phyloP scores from a whole-genome alignment of 2,329 filamentous ascomycete species.

The Metarhizium robertsii region DNA sequence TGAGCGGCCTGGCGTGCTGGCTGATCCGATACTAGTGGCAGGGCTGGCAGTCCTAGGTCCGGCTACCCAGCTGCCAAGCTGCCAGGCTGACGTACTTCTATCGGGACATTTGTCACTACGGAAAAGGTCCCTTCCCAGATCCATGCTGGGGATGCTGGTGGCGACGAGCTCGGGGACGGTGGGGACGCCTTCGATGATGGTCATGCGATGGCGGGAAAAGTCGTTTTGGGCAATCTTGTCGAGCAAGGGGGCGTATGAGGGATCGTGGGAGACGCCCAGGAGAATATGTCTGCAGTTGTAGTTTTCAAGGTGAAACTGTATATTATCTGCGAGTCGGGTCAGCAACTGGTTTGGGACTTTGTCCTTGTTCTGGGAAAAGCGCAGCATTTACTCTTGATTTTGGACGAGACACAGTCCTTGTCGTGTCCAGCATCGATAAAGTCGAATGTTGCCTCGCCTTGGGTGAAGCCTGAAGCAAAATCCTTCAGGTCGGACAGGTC shows the following conservation, averaged over 20 bases:
- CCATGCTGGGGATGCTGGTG: slow-evolving; percentile 36
- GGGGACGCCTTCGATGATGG: slow-evolving; percentile 44
- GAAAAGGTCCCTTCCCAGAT: slow-evolving; percentile 40
- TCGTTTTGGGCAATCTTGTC: slow-evolving; percentile 42
- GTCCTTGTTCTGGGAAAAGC: neutral
- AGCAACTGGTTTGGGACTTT: neutral
- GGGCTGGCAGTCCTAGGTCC: slow-evolving; percentile 9
- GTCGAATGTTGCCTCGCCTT: slow-evolving; percentile 49
- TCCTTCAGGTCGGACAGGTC: slow-evolving; percentile 42
- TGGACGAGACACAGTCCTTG: slow-evolving; percentile 49
- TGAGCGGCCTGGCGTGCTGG: slow-evolving; percentile 4
- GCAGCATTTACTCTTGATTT: slow-evolving; percentile 44
- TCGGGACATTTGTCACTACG: slow-evolving; percentile 42
- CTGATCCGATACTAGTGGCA: slow-evolving; percentile 8
- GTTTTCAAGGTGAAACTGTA: slow-evolving; percentile 49
- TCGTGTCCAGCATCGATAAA: slow-evolving; percentile 51
- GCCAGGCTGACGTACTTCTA: slow-evolving; percentile 1
- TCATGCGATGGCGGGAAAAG: slow-evolving; percentile 32
- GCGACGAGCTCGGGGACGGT: slow-evolving; percentile 38
- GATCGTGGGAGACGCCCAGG: slow-evolving; percentile 53
- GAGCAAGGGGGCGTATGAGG: slow-evolving; percentile 50
- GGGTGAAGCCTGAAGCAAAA: slow-evolving; percentile 52
- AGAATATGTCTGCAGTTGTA: slow-evolving; percentile 53
- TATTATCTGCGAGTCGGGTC: slow-evolving; percentile 29
- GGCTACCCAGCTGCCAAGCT: slow-evolving; percentile 10